Evolutionary conservation across 164 flowering plant genomes (phyloP).

Genomic region (Vitis rupestris): DNA sequence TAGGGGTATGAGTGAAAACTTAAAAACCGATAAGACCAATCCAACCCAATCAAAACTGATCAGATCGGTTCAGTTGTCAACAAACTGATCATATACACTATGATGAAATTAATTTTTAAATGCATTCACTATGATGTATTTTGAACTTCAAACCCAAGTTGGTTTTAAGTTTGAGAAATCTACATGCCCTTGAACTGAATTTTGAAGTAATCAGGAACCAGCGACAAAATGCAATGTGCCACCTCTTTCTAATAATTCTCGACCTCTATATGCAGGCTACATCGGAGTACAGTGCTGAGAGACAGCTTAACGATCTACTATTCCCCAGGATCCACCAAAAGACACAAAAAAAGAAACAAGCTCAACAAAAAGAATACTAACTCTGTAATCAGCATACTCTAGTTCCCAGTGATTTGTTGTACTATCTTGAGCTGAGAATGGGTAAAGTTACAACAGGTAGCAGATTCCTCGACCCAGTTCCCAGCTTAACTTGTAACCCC

Average conservation of each 20-base stretch:
- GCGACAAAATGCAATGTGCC: neutral
- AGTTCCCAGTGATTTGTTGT: conserved; percentile 15
- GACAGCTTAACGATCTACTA: conserved; percentile 71
- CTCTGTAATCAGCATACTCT: conserved; percentile 6
- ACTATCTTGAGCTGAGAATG: conserved; percentile 6
- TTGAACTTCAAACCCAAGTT: too few relatives aligned
- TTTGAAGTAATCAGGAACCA: too few relatives aligned
- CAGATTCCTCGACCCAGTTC: neutral
- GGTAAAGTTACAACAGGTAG: neutral
- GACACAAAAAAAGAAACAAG: conserved; percentile 50
- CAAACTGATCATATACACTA: too few relatives aligned
- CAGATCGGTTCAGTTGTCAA: too few relatives aligned
- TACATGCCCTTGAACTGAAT: too few relatives aligned
- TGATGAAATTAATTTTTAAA: too few relatives aligned
- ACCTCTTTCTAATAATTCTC: neutral
- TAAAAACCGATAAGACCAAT: too few relatives aligned
- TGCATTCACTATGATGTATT: too few relatives aligned
- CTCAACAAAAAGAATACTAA: conserved; percentile 48
- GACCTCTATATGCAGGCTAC: conserved; percentile 59
- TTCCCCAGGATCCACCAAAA: conserved; percentile 63
- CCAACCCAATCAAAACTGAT: too few relatives aligned
- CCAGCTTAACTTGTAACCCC: neutral
- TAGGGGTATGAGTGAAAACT: too few relatives aligned
- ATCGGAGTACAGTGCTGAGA: conserved; percentile 82
- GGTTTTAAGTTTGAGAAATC: too few relatives aligned